Evolutionary conservation across 1,284 basidiomycete genomes (phyloP), one percentile per base, ranked within the genome.

Genomic region (Puccinia sorghi): DNA sequence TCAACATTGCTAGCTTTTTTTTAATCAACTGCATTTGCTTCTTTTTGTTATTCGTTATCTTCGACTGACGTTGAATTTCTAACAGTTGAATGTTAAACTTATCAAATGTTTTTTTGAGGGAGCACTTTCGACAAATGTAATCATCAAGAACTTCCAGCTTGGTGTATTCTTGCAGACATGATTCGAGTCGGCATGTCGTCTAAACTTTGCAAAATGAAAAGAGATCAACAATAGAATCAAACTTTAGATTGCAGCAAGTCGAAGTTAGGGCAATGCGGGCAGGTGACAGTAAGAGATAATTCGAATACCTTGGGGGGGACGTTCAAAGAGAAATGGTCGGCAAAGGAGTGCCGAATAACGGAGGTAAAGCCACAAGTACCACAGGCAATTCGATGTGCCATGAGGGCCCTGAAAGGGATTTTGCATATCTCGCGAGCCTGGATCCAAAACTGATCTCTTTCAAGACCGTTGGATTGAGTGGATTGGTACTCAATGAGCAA

Each of bases 341-440:
- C 91, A 1, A 89, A 86, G 82, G 92, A 92, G 83, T 93, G 92
- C 89, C 93, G 91, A 63, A 94, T 92, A 0, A 92, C 93, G 82
- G 93, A 91, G 1, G 92, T 92, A 83, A 94, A 94, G 27, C 91
- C 92, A 83, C 93, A 94, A 72, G 89, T 87, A 57, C 91, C 87
- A 82, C 93, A 94, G 80, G 91, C 91, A 77, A 92, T 86, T 78
- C 92, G 86, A 82, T 93, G 93, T 6, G 92, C 92, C 4, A 92
- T 92, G 80, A 93, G 85, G 0, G 91, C 92, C 80, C 93, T 91
- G 82, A 93, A 94, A 3, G 84, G 84, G 67, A 82, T 83, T 15
- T 73, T 81, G n/a, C 80, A 52, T 11, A 71, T 22, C 52, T 63
- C 43, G 39, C 50, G 69, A 56, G 69, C 69, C 20, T 71, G 69